Evolutionary conservation across 2,329 filamentous ascomycete genomes (phyloP).

Genomic region (Fusarium verticillioides): DNA sequence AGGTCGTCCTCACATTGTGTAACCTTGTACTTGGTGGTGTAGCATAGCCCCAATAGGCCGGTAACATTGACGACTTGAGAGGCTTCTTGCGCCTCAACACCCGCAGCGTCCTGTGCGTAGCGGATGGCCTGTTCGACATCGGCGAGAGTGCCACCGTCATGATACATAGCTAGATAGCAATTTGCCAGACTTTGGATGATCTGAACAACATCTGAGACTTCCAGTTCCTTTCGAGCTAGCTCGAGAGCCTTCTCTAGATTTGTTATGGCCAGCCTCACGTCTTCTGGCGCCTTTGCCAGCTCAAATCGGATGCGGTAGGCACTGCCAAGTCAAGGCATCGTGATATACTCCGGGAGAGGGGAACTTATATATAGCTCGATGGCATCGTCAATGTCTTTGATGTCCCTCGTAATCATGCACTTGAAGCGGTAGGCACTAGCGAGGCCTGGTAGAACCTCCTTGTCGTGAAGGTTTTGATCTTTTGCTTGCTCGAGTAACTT

Average conservation of each 20-base stretch:
- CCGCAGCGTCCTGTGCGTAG: neutral
- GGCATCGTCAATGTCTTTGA: neutral
- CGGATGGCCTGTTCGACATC: rapidly evolving
- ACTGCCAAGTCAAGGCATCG: rapidly evolving
- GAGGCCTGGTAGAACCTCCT: rapidly evolving
- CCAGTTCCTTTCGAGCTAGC: neutral
- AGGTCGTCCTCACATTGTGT: neutral
- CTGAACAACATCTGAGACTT: neutral
- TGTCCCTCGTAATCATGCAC: neutral
- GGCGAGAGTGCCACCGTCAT: rapidly evolving
- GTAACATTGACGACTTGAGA: neutral
- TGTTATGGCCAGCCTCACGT: rapidly evolving
- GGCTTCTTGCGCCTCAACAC: rapidly evolving
- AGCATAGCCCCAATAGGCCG: neutral
- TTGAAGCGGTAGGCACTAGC: neutral
- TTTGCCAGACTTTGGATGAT: neutral
- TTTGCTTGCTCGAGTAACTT: neutral
- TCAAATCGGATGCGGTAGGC: rapidly evolving
- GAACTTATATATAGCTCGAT: neutral
- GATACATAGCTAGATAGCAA: rapidly evolving
- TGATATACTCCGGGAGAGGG: neutral
- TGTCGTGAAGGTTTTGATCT: rapidly evolving
- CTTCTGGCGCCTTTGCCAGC: rapidly evolving
- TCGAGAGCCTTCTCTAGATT: neutral
- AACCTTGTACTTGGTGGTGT: neutral